Conservation (phyloP, 116 monocot species). For the Iris pallida region DNA sequence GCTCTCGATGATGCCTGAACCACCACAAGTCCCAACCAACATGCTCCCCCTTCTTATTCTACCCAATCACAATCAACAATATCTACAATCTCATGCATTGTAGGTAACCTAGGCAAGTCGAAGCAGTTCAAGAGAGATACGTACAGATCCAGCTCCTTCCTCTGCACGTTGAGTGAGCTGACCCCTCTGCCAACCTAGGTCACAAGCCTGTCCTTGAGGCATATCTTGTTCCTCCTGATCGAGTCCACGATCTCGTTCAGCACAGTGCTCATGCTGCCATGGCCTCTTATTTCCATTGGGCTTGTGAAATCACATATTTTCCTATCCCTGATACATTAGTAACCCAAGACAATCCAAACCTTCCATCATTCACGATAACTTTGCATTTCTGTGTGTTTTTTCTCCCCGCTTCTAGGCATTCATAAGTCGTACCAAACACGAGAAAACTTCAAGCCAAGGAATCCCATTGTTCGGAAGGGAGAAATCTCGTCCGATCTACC, state of each 20-base stretch:
- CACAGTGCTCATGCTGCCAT: conserved; percentile 43
- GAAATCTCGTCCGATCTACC: no score
- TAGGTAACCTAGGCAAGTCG: neutral
- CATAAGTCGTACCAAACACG: no score
- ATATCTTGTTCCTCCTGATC: conserved; percentile 37
- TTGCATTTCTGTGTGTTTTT: no score
- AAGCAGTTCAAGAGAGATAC: conserved; percentile 29
- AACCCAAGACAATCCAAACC: no score
- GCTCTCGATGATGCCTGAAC: neutral
- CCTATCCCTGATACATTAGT: no score
- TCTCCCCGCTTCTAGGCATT: no score
- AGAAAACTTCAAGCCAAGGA: no score
- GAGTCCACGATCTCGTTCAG: conserved; percentile 46
- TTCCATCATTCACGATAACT: no score
- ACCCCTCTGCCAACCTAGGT: conserved; percentile 37
- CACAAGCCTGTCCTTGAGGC: conserved; percentile 31
- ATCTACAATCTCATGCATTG: neutral
- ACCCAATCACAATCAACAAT: neutral
- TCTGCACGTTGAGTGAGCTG: conserved; percentile 37
- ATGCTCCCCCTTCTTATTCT: neutral
- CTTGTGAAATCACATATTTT: no score
- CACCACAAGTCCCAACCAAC: neutral
- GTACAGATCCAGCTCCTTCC: conserved; percentile 44
- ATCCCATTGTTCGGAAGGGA: no score
- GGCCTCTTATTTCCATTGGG: conserved; percentile 21